Base-by-base conservation (phyloP, 257 asterid species). In the Handroanthus guayacan region DNA sequence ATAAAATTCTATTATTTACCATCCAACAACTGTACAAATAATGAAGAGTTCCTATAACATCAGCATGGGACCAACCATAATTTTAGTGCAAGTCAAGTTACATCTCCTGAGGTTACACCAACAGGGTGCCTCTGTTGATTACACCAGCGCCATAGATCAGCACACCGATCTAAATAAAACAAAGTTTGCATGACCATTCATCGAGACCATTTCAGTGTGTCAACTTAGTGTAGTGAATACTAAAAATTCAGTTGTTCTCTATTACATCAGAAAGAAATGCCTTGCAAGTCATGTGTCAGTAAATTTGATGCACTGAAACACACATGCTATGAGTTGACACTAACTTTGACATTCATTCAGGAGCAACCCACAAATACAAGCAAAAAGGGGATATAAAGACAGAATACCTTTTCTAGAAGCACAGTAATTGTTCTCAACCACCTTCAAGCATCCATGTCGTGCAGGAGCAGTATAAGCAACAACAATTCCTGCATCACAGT, bases 391-490 rank as follows among this genome's bases (percentile, higher is more conserved):
- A n/a, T 31, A 68, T 79, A 62, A 67, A 62, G 48, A 14, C 56
- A 36, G 9, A 63, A 38, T 88, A 94, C 98, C 98, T 81, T 96
- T 91, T 80, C 96, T 89, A 71, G 98, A 95, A 79, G 98, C 89
- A 75, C 99, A 95, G 72, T 88, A 92, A 77, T 86, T 86, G 78
- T 92, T 95, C 82, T 95, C 98, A 56, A 95, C 99, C 73, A 92
- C 94, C 82, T 88, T 95, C 92, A 95, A 87, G 91, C 98, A 95
- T 82, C 90, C 90, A 83, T 95, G 96, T 52, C 90, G 86, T 74
- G 68, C 51, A n/a, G 96, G 93, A 82, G 96, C 95, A 74, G 86
- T 25, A 82, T 82, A 88, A 45, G 97, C 96, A 16, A 91, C 98
- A 60, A 82, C 7, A 38, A 95, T 84, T 69, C 99, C 99, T 90